These are phyloP conservation scores for Colletotrichum acutatum DNA, from an alignment of 2,329 filamentous ascomycete genomes.

Conservation along the genomic window DNA sequence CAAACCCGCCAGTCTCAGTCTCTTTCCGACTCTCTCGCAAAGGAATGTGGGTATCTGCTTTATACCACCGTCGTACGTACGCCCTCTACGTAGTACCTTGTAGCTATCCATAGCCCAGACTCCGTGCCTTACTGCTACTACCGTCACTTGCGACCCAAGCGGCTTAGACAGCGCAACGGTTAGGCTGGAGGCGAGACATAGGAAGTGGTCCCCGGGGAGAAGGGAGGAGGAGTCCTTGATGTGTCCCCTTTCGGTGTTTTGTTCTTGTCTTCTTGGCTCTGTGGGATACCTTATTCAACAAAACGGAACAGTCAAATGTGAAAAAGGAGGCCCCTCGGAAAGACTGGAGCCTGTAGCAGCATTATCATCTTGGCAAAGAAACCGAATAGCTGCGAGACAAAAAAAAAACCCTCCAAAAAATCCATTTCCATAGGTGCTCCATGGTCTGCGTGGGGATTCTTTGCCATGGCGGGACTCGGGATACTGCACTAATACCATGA, in stretches of 20 bases:
- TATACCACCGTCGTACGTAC: background rate
- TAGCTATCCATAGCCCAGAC: background rate
- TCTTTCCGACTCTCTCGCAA: background rate
- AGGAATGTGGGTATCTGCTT: slow-evolving; percentile 5
- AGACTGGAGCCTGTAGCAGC: slow-evolving; percentile 5
- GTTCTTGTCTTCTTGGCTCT: background rate
- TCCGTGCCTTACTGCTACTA: background rate
- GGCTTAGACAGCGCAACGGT: background rate
- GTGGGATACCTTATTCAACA: background rate
- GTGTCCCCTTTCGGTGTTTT: background rate
- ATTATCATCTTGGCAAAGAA: slow-evolving; percentile 26
- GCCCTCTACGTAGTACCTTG: background rate
- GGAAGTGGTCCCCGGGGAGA: background rate
- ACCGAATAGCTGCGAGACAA: background rate
- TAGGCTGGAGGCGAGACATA: background rate
- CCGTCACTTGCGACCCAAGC: background rate
- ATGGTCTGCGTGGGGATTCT: slow-evolving; percentile 2
- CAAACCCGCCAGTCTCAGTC: background rate
- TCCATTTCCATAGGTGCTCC: background rate
- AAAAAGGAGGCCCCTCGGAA: slow-evolving; percentile 2
- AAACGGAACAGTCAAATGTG: background rate
- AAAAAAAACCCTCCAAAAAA: background rate
- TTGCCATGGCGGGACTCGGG: slow-evolving; percentile 20
- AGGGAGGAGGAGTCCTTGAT: background rate
- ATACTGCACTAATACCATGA: slow-evolving; percentile 12